A percentile compares a stretch with the other conserved stretches of the same genome.
These are phyloP conservation scores for Macrophomina tecta DNA, from an alignment of 2,329 filamentous ascomycete species.

Conservation along the genomic window DNA sequence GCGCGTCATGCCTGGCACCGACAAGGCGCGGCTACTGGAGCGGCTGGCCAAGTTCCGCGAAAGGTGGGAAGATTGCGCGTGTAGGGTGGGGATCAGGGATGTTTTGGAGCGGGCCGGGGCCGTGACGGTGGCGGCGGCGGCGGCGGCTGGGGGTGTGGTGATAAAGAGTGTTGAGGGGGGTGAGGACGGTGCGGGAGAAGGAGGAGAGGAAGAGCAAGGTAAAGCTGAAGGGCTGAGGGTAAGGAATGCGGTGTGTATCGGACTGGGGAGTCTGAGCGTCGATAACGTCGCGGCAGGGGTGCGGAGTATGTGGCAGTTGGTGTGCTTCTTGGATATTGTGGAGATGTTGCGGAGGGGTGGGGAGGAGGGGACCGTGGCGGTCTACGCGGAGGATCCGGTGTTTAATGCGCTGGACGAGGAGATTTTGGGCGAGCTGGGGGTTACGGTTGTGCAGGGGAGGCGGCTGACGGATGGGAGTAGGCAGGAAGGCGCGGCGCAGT, in stretches of 20 bases:
- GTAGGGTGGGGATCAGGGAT: constrained; percentile 22
- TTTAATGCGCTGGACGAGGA: constrained; percentile 41
- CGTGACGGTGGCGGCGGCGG: not conserved
- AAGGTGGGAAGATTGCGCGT: constrained; percentile 29
- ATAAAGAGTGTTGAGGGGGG: not conserved
- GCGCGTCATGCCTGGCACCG: constrained; percentile 12
- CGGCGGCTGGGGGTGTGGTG: not conserved
- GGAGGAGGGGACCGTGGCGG: not conserved
- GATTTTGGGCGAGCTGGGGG: constrained; percentile 37
- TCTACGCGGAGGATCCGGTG: constrained; percentile 45
- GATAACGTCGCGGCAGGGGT: constrained; percentile 23
- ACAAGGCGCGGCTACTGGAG: constrained; percentile 10
- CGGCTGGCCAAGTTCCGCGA: constrained; percentile 18
- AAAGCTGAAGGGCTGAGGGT: constrained; percentile 13
- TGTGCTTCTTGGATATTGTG: constrained; percentile 40
- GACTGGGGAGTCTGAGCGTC: constrained; percentile 33
- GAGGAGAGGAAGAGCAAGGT: not conserved
- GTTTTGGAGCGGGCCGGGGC: constrained; percentile 11
- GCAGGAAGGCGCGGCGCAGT: constrained; percentile 17
- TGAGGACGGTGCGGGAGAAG: not conserved
- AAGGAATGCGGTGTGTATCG: constrained; percentile 41
- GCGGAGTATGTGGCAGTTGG: constrained; percentile 44
- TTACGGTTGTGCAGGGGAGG: constrained; percentile 30
- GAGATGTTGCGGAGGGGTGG: constrained; percentile 26
- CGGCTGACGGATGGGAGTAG: constrained; percentile 31